Percentiles rank a stretch among this genome's conserved stretches.
Conservation (phyloP, 768 basidiomycete species). For the Phaffia australis region DNA sequence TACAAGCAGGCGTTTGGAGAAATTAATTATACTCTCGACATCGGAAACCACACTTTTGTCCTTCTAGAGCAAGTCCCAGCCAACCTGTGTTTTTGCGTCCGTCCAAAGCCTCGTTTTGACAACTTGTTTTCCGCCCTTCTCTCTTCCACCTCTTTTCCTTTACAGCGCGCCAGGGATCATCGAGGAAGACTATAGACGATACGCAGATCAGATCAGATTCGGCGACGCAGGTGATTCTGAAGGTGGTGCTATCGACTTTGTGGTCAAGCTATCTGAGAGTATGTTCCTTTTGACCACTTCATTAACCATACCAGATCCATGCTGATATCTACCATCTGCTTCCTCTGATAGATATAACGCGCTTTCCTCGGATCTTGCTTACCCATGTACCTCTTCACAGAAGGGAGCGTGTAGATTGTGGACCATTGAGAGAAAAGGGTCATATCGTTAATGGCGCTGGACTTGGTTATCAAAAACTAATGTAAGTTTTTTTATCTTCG, state of each 20-base stretch:
- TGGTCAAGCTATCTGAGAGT: slow-evolving; percentile 16
- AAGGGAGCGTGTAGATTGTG: slow-evolving; percentile 57
- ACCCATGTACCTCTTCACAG: slow-evolving; percentile 83
- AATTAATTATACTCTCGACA: slow-evolving; percentile 47
- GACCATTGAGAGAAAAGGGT: slow-evolving; percentile 58
- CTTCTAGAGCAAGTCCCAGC: slow-evolving; percentile 46
- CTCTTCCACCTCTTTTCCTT: too few relatives aligned
- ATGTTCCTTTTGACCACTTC: neutral
- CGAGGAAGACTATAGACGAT: slow-evolving; percentile 55
- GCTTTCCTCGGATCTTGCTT: slow-evolving; percentile 56
- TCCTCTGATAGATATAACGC: slow-evolving; percentile 30
- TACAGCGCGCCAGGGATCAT: slow-evolving; percentile 51
- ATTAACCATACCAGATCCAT: neutral
- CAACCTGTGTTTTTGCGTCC: too few relatives aligned
- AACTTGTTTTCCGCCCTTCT: too few relatives aligned
- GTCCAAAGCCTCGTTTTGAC: too few relatives aligned
- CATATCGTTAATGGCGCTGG: slow-evolving; percentile 60
- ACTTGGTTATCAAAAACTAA: slow-evolving; percentile 64
- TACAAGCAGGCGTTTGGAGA: slow-evolving; percentile 65
- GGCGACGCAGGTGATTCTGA: slow-evolving; percentile 21
- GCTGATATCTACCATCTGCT: slow-evolving; percentile 7
- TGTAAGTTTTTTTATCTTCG: slow-evolving; percentile 33
- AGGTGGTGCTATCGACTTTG: slow-evolving; percentile 25
- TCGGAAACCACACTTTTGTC: slow-evolving; percentile 63
- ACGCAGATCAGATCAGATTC: slow-evolving; percentile 22